Evolutionary conservation across 345 rosid species (phyloP).

Genomic region (Iberis pinnata): DNA sequence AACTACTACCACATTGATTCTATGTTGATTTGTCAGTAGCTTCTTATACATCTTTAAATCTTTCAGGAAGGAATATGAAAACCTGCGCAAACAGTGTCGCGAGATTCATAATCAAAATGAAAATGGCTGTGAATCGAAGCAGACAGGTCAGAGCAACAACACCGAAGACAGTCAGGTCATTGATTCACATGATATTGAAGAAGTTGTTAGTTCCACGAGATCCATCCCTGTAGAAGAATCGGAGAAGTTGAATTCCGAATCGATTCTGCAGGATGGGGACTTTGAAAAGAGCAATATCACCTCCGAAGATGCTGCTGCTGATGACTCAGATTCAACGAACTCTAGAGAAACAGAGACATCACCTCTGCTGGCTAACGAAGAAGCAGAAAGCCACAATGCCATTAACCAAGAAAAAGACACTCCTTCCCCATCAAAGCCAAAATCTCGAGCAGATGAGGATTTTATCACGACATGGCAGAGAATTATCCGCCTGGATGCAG

Average conservation of each 20-base stretch:
- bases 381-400: constrained; percentile 22
- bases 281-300: constrained; percentile 41
- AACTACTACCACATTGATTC: neutral
- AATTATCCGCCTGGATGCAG: constrained; percentile 85
- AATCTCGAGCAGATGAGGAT: constrained; percentile 51
- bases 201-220: constrained; percentile 31
- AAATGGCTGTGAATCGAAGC: constrained; percentile 38
- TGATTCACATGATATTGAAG: constrained; percentile 42
- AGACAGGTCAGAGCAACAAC: constrained; percentile 34
- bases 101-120: constrained; percentile 34
- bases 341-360: constrained; percentile 47
- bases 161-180: constrained; percentile 43
- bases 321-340: constrained; percentile 47
- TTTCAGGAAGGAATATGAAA: constrained; percentile 64
- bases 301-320: constrained; percentile 38
- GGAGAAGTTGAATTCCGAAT: constrained; percentile 25
- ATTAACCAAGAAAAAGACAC: constrained; percentile 30
- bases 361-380: constrained; percentile 36
- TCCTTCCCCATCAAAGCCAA: constrained; percentile 30
- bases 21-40: neutral
- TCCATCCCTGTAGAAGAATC: constrained; percentile 33
- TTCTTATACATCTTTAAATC: constrained; percentile 19
- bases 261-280: constrained; percentile 34
- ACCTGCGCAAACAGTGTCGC: constrained; percentile 51
- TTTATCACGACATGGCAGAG: constrained; percentile 72